Percentiles rank a stretch among this genome's conserved stretches.
phyloP scores from a whole-genome alignment of 371 early-diverging fungal species.

The Mortierella sp. region DNA sequence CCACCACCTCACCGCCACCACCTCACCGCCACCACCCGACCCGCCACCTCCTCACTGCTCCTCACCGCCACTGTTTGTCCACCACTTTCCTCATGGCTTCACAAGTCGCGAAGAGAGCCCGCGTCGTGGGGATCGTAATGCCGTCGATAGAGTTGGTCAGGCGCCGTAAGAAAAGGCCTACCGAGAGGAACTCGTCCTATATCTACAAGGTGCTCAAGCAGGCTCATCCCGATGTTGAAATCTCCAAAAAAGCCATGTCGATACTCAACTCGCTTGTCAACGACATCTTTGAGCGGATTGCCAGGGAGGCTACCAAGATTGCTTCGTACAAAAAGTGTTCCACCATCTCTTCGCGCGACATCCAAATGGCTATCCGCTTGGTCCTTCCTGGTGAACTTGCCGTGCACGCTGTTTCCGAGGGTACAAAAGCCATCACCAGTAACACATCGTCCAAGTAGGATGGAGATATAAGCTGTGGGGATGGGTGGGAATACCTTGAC shows the following conservation, averaged over 20 bases:
- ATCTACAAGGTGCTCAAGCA: constrained; percentile 98
- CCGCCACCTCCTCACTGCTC: neutral
- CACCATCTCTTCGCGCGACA: no score
- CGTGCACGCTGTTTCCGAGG: constrained; percentile 98
- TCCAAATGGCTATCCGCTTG: no score
- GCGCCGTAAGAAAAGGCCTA: constrained; percentile 73
- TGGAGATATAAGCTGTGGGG: no score
- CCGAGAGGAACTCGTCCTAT: constrained; percentile 94
- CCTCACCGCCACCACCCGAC: no score
- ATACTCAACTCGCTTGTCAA: constrained; percentile 98
- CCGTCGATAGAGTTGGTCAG: constrained; percentile 73
- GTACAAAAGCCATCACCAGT: constrained; percentile 97
- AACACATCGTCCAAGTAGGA: constrained; percentile 85
- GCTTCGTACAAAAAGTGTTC: no score
- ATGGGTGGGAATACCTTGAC: no score
- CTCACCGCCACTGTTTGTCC: neutral
- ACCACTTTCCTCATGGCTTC: constrained; percentile 37
- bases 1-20: no score
- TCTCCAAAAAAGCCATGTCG: constrained; percentile 98
- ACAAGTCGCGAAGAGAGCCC: constrained; percentile 65
- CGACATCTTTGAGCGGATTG: constrained; percentile 97
- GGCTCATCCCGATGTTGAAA: constrained; percentile 97
- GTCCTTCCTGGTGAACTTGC: constrained; percentile 97
- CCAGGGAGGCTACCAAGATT: no score
- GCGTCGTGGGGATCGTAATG: constrained; percentile 66